Conservation (phyloP, 371 early-diverging fungal species). For the Lichtheimia hyalospora region DNA sequence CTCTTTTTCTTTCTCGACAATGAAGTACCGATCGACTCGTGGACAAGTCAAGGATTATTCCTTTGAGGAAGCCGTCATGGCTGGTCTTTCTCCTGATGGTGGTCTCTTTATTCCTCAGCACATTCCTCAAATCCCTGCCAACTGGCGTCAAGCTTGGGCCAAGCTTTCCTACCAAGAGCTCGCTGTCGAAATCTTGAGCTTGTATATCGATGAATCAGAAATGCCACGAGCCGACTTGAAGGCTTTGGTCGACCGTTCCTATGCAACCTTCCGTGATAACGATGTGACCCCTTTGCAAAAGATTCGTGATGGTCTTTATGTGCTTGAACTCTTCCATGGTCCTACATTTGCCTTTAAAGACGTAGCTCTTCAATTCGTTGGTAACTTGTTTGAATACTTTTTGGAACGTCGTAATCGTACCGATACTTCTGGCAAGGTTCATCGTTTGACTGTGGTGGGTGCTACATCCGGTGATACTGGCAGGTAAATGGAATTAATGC, state of each 20-base stretch:
- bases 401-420: slow-evolving; percentile 74
- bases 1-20: slow-evolving; percentile 14
- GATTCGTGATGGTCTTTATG: slow-evolving; percentile 65
- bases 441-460: slow-evolving; percentile 89
- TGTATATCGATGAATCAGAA: slow-evolving; percentile 79
- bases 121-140: slow-evolving; percentile 72
- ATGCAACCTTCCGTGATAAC: slow-evolving; percentile 75
- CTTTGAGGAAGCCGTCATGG: slow-evolving; percentile 91
- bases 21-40: slow-evolving; percentile 90
- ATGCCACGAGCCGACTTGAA: slow-evolving; percentile 76
- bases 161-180: slow-evolving; percentile 75
- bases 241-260: slow-evolving; percentile 69
- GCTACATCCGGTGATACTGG: slow-evolving; percentile 99
- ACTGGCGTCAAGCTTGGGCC: slow-evolving; percentile 70
- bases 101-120: slow-evolving; percentile 91
- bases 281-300: slow-evolving; percentile 83
- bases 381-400: slow-evolving; percentile 97
- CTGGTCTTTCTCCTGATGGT: slow-evolving; percentile 93
- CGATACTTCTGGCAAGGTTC: slow-evolving; percentile 45
- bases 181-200: slow-evolving; percentile 81
- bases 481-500: slow-evolving; percentile 40
- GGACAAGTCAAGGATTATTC: slow-evolving; percentile 70
- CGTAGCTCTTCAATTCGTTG: slow-evolving; percentile 94
- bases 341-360: slow-evolving; percentile 99
- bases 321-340: slow-evolving; percentile 96